These are phyloP conservation scores for Hyphopichia burtonii DNA, from an alignment of 1,139 yeast genomes.

Conservation along the genomic window DNA sequence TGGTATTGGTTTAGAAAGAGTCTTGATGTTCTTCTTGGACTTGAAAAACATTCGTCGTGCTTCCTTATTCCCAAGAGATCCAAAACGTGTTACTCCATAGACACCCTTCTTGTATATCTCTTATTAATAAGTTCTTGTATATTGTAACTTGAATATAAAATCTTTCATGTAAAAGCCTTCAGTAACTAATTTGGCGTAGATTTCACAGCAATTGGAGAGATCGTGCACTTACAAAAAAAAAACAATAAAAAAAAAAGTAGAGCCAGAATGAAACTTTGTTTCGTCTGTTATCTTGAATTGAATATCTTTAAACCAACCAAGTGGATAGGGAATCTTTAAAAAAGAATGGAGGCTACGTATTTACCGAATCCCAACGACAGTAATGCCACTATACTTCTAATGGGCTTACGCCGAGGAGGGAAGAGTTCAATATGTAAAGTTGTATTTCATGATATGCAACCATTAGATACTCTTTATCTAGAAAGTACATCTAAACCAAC, in stretches of 20 bases:
- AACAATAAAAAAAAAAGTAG: not conserved
- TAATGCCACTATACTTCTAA: conserved; percentile 71
- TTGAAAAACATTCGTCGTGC: conserved; percentile 97
- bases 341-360: not conserved
- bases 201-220: no score
- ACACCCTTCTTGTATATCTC: not conserved
- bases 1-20: conserved; percentile 98
- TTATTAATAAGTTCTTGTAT: not conserved
- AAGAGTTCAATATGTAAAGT: conserved; percentile 93
- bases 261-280: no score
- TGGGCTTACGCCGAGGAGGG: conserved; percentile 84
- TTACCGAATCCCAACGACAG: conserved; percentile 40
- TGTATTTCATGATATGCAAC: conserved; percentile 95
- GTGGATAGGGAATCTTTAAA: no score
- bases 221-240: not conserved
- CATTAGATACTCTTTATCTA: conserved; percentile 84
- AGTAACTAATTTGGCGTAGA: no score
- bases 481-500: conserved; percentile 92
- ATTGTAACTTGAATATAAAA: no score
- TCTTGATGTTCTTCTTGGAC: conserved; percentile 95
- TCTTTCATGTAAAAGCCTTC: not conserved
- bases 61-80: conserved; percentile 98
- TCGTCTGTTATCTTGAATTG: no score
- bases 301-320: no score
- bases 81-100: conserved; percentile 86